Conservation (phyloP, 2,329 filamentous ascomycete genomes). For the Penicillium sp. region DNA sequence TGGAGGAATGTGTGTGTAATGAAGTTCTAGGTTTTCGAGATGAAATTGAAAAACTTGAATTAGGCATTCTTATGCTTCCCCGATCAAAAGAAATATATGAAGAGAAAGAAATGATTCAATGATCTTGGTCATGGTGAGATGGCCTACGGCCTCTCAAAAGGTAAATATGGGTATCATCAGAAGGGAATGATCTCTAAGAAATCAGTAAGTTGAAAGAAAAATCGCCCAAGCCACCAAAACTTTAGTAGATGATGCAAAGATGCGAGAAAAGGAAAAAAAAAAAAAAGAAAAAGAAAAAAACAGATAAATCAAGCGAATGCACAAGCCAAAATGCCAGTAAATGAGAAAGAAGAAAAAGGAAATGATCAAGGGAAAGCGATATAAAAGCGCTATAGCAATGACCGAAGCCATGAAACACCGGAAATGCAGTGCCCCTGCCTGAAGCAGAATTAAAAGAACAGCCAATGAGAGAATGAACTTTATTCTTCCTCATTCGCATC, state of each 20-base stretch:
- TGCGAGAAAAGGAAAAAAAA: slow-evolving; percentile 9
- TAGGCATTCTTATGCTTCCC: background rate
- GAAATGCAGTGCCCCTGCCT: background rate
- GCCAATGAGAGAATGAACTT: background rate
- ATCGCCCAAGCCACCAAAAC: background rate
- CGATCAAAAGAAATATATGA: background rate
- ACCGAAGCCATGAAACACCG: background rate
- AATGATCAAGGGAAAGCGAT: background rate
- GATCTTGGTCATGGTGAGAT: slow-evolving; percentile 9
- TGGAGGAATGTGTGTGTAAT: background rate
- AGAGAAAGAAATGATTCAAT: slow-evolving; percentile 1
- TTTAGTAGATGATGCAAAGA: slow-evolving; percentile 6
- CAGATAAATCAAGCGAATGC: slow-evolving; percentile 4
- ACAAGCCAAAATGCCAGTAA: slow-evolving; percentile 1
- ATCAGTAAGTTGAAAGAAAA: slow-evolving; percentile 5
- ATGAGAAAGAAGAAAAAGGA: background rate
- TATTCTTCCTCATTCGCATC: slow-evolving; percentile 29
- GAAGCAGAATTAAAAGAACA: background rate
- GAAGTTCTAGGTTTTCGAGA: background rate
- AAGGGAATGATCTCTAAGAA: slow-evolving; percentile 12
- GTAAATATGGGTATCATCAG: slow-evolving; percentile 33
- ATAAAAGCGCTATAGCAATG: background rate
- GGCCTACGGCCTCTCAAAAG: slow-evolving; percentile 5
- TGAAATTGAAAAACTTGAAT: background rate
- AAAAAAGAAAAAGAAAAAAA: slow-evolving; percentile 8